Percentiles rank a stretch among this genome's conserved stretches.
These are phyloP conservation scores for Aspergillus jensenii DNA, from an alignment of 2,329 filamentous ascomycete species.

Conservation along the genomic window DNA sequence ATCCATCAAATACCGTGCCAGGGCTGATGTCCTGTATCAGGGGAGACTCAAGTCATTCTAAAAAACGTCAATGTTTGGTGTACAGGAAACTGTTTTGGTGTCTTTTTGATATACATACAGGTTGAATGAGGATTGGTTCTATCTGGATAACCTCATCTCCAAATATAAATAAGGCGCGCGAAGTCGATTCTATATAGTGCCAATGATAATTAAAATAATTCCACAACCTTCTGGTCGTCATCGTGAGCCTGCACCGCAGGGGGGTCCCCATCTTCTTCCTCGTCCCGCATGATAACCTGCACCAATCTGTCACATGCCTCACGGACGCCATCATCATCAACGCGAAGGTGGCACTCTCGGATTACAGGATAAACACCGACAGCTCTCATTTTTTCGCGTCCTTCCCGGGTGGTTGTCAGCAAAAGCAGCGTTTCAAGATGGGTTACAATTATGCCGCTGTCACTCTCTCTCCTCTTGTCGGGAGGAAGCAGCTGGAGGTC, in stretches of 20 bases:
- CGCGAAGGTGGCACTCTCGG: constrained; percentile 76
- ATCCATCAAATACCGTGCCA: no score
- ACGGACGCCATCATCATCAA: constrained; percentile 74
- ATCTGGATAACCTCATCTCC: not conserved
- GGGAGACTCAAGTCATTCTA: no score
- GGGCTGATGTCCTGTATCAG: no score
- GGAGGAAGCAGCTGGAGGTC: constrained; percentile 87
- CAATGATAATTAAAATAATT: constrained; percentile 43
- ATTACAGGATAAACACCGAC: constrained; percentile 87
- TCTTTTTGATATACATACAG: no score
- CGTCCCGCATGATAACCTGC: constrained; percentile 81
- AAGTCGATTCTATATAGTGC: not conserved
- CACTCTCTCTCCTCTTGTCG: constrained; percentile 81
- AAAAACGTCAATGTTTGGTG: no score
- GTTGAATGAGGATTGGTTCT: not conserved
- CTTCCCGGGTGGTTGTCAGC: constrained; percentile 73
- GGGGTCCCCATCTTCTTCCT: constrained; percentile 57
- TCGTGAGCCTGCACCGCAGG: constrained; percentile 38
- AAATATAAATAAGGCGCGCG: not conserved
- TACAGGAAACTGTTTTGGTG: no score
- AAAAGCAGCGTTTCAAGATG: constrained; percentile 87
- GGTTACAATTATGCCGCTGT: constrained; percentile 74
- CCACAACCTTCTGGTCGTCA: constrained; percentile 48
- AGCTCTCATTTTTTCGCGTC: constrained; percentile 70
- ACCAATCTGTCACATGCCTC: constrained; percentile 88